These are phyloP conservation scores for Grosmannia serpens DNA, from an alignment of 2,329 filamentous ascomycete species.

Conservation along the genomic window DNA sequence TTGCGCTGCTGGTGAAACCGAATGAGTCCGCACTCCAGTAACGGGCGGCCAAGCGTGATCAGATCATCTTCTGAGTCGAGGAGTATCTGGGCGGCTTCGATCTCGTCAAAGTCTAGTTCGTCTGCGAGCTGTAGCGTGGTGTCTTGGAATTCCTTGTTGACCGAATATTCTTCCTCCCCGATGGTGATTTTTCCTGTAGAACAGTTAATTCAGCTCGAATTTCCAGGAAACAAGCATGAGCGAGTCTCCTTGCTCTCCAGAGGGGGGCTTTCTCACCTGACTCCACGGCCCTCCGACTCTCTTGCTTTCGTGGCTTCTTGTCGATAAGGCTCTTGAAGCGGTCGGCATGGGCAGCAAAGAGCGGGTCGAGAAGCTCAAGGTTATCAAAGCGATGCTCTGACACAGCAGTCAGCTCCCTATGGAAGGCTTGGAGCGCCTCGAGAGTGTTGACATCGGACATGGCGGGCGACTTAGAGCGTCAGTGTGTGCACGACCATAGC, in stretches of 20 bases:
- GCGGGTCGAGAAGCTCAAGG: slow-evolving; percentile 57
- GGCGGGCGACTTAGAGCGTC: slow-evolving; percentile 18
- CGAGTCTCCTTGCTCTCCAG: neutral
- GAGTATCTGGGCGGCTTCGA: slow-evolving; percentile 68
- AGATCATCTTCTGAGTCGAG: slow-evolving; percentile 62
- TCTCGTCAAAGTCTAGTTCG: slow-evolving; percentile 79
- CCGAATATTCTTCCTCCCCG: slow-evolving; percentile 58
- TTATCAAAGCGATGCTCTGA: slow-evolving; percentile 52
- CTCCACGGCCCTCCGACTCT: slow-evolving; percentile 60
- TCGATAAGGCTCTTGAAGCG: slow-evolving; percentile 63
- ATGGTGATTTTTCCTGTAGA: slow-evolving; percentile 61
- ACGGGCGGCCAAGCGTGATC: slow-evolving; percentile 55
- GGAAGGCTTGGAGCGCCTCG: slow-evolving; percentile 70
- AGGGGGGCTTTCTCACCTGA: slow-evolving; percentile 36
- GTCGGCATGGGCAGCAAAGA: slow-evolving; percentile 54
- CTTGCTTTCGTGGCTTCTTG: slow-evolving; percentile 61
- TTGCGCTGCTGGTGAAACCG: slow-evolving; percentile 79
- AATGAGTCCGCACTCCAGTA: slow-evolving; percentile 70
- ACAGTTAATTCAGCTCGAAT: neutral
- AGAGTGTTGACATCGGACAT: slow-evolving; percentile 69
- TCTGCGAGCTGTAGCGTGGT: slow-evolving; percentile 72
- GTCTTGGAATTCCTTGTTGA: slow-evolving; percentile 85
- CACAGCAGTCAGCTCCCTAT: slow-evolving; percentile 71
- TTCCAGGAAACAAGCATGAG: neutral
- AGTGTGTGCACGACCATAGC: slow-evolving; percentile 10